Evolutionary conservation across 768 basidiomycete genomes (phyloP), one percentile per base, ranked within the genome.

Genomic region (Scleroderma bovista): DNA sequence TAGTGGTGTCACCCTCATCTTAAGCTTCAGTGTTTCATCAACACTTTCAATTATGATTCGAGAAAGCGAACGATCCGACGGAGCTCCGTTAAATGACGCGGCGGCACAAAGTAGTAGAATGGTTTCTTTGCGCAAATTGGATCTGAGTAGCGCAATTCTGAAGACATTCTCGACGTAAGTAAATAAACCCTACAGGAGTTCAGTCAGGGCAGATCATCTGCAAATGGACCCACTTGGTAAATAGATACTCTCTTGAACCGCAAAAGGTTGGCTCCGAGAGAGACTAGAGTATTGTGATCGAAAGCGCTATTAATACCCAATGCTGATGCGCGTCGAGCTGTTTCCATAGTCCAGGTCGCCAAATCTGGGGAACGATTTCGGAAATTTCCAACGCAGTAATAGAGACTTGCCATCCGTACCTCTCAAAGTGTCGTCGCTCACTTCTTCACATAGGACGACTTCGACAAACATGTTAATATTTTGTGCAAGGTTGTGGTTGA

Each of bases 401-500:
- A 17, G 20, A 29, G 26, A 29, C 5, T 43, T 34, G 15, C 15
- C 36, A 38, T 10, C 62, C 80, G 54, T 53, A 85, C 88, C 75
- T 48, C 69, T 72, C 63, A 88, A 72, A n/a, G 81, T 65, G 3
- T 79, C 74, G 1, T 63, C 50, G 37, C 67, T 78, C 53, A 80
- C 83, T 20, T 68, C 71, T 44, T 80, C 67, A 54, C 75, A 74
- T 55, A 83, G 75, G 10, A 85, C 79, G 3, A 73, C 54, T 45
- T 86, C 79, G 2, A 88, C 70, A 52, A 75, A 90, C 10, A 58
- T 67, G 37, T 74, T 66, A 15, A 87, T 59, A 60, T 88, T 87
- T 45, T 75, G 66, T 10, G 86, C 61, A 19, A 81, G 73, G n/a
- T 60, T 60, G 53, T 83, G 78, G 51, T 80, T 77, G 17, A 69